Base-by-base conservation (phyloP, 345 rosid species). In the Citrus hindsii region DNA sequence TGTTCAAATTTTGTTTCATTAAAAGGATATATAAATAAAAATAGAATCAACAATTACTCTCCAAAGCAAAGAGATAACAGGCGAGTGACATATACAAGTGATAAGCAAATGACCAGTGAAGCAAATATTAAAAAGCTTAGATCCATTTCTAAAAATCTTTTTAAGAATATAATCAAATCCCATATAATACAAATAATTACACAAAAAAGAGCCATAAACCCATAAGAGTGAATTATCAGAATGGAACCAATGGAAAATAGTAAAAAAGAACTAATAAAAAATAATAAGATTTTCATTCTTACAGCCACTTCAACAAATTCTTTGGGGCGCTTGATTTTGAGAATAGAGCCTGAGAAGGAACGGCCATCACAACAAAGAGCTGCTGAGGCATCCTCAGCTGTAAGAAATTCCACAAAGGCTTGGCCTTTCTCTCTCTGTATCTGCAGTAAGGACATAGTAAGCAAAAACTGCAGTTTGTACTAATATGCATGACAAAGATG, bases 361-460 rank as follows among this genome's bases (percentile, higher is more conserved):
- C 80, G 65, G 77, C 98, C 97, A 85, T 94, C 92, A 77, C 89
- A 86, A 77, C 90, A 90, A 82, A 94, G 93, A 72, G 98, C 98
- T 82, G 95, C 89, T 69, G 97, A 88, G 65, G 98, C 97, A 90
- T 96, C 98, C 84, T 94, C 91, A 24, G 98, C 94, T 35, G 98
- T 94, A 78, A 94, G 95, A 87, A 96, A 94, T 84, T 96, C 99
- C 59, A 94, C 88, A 82, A 96, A 79, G 40, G 98, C 99, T 85
- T 92, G 98, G 18, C 87, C 65, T 83, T 90, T 94, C 79, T 91
- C 98, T 81, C 87, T 90, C 87, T 91, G 89, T 60, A 90, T 88
- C 99, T 94, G 91, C 85, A 82, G 53, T 83, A 67, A 73, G 68
- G 70, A 74, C 9, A 76, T 55, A 9, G 62, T 55, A 73, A 80